These are phyloP conservation scores for Psidium friedrichsthalianum DNA, from an alignment of 345 rosid species.

Conservation along the genomic window DNA sequence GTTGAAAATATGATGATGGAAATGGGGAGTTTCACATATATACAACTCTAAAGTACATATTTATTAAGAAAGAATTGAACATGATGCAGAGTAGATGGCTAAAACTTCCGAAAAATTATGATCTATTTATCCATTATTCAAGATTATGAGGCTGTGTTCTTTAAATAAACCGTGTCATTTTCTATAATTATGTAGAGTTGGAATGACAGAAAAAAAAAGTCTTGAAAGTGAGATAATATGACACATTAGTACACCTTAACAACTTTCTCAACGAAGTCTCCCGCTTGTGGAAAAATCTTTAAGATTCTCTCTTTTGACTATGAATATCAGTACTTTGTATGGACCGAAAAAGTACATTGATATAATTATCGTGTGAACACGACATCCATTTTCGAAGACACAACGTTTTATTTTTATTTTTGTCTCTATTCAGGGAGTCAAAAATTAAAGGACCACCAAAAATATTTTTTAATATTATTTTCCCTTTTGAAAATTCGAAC, in stretches of 20 bases:
- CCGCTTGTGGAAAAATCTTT: neutral
- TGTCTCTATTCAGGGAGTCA: neutral
- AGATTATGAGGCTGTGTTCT: neutral
- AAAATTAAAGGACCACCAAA: neutral
- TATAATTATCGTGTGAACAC: neutral
- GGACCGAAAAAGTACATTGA: neutral
- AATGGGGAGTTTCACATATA: too few species aligned
- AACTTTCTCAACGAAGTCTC: neutral
- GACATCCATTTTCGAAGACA: too few species aligned
- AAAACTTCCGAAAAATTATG: too few species aligned
- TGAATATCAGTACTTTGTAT: neutral
- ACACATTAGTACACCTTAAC: fast-evolving
- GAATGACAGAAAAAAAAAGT: neutral
- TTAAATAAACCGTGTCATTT: neutral
- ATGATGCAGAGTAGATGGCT: too few species aligned
- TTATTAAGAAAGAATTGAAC: too few species aligned
- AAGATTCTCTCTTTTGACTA: neutral
- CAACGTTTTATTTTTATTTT: too few species aligned
- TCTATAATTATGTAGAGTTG: neutral
- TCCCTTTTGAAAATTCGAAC: neutral
- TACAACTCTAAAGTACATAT: too few species aligned
- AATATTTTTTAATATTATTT: neutral
- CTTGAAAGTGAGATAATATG: neutral
- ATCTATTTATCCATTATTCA: too few species aligned
- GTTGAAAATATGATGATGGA: too few species aligned